Conservation (phyloP, 164 flowering plant species). For the Cinnamomum chago region DNA sequence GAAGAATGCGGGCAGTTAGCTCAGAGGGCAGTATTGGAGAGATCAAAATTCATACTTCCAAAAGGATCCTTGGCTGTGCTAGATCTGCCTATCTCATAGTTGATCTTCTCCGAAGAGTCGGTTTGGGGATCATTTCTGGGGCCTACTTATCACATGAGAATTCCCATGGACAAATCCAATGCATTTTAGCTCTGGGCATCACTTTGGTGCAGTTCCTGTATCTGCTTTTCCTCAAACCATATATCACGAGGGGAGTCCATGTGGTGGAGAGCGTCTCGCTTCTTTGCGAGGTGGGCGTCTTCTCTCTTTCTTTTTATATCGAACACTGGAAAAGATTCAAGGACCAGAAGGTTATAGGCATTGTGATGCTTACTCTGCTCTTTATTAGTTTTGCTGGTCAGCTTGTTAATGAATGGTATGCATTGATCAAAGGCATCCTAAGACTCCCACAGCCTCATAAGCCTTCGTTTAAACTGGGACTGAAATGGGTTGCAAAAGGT, state of each 20-base stretch:
- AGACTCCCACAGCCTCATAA: slow-evolving; percentile 35
- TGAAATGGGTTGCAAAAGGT: slow-evolving; percentile 48
- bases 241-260: slow-evolving; percentile 44
- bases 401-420: slow-evolving; percentile 51
- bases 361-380: slow-evolving; percentile 40
- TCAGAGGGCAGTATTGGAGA: slow-evolving; percentile 37
- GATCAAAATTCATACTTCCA: slow-evolving; percentile 14
- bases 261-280: slow-evolving; percentile 46
- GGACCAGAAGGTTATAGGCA: slow-evolving; percentile 26
- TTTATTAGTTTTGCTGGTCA: slow-evolving; percentile 41
- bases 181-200: slow-evolving; percentile 32
- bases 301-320: slow-evolving; percentile 27
- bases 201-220: slow-evolving; percentile 42
- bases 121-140: slow-evolving; percentile 44
- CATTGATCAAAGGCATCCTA: slow-evolving; percentile 34
- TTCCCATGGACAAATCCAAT: slow-evolving; percentile 17
- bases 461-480: slow-evolving; percentile 38
- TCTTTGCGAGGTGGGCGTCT: slow-evolving; percentile 47
- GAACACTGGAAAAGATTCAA: slow-evolving; percentile 9
- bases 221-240: slow-evolving; percentile 42
- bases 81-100: slow-evolving; percentile 46
- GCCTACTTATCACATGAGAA: slow-evolving; percentile 20
- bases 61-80: slow-evolving; percentile 37
- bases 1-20: slow-evolving; percentile 43
- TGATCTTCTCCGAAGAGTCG: slow-evolving; percentile 44